Evolutionary conservation across 768 basidiomycete species (phyloP), one percentile per base, ranked within the genome.

Genomic region (Tulasnella sp.): DNA sequence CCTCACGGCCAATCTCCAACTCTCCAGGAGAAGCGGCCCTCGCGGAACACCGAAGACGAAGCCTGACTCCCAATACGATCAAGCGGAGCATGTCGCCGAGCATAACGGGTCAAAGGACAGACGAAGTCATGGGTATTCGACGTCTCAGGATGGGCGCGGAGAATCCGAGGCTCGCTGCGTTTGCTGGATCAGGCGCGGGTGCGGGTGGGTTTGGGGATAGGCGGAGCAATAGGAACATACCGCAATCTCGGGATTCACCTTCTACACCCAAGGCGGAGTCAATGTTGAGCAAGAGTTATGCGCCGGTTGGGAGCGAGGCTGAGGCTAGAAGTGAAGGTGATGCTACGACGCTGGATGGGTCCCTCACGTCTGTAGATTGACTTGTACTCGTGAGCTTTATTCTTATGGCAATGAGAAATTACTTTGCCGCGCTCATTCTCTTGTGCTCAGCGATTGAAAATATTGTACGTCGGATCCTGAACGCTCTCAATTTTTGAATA

Each of bases 291-390:
- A 38, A 22, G 3, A n/a, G 27, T 25, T 22, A 56, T 22, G 22
- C 17, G 22, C 7, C 17, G 12, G 41, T 24, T 15, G 44, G 4
- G 31, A 31, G 11, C 9, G 42, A 53, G 34, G 31, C 54, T 8
- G 54, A 56, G 12, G 54, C 42, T 19, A 42, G 42, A 24, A 56
- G 54, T 29, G 54, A 56, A 4, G 54, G 44, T 43, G 54, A 56
- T 22, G 19, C 31, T 21, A 41, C 31, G 2, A 56, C 54, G 3
- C 15, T 45, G 42, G 54, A 43, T 24, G 54, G 54, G 15, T 56
- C 54, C 9, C 19, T 56, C 21, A 56, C 54, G 2, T 56, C 54
- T 27, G 54, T 56, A 7, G 54, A 56, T 44, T 56, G 34, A 38
- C 5, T 38, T 38, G n/a, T n/a, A n/a, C n/a, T n/a, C n/a, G n/a